A percentile compares a stretch with the other conserved stretches of the same genome.
Conservation (phyloP, 371 early-diverging fungal species). For the Mucor indicus region DNA sequence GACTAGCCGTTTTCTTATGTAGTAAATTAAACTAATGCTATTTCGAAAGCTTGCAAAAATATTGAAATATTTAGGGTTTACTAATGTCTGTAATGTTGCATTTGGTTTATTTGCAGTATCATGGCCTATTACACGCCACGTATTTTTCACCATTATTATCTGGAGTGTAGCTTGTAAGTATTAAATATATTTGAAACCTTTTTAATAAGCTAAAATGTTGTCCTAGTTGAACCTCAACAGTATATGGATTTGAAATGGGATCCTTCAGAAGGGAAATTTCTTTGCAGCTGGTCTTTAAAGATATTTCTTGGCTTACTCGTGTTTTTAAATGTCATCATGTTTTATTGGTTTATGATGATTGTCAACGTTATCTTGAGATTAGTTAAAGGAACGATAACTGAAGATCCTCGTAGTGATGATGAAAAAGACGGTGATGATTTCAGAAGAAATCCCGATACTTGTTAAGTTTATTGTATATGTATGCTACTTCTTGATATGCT, state of each 20-base stretch:
- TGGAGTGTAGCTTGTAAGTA: slow-evolving; percentile 40
- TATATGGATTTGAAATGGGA: slow-evolving; percentile 49
- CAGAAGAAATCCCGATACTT: slow-evolving; percentile 1
- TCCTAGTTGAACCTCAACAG: slow-evolving; percentile 32
- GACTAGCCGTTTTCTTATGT: background rate
- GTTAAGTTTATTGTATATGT: slow-evolving; percentile 1
- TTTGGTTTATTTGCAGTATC: slow-evolving; percentile 73
- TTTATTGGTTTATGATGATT: slow-evolving; percentile 74
- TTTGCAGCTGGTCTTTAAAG: slow-evolving; percentile 32
- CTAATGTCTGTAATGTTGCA: slow-evolving; percentile 54
- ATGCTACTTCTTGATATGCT: too few species aligned
- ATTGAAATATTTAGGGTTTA: slow-evolving; percentile 64
- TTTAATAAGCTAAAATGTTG: background rate
- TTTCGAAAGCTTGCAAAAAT: slow-evolving; percentile 55
- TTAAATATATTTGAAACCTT: background rate
- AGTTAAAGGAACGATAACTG: slow-evolving; percentile 48
- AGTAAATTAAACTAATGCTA: background rate
- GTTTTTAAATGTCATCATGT: slow-evolving; percentile 55
- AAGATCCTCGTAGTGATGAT: slow-evolving; percentile 65
- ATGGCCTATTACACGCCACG: slow-evolving; percentile 75
- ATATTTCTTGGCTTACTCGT: slow-evolving; percentile 51
- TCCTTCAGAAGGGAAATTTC: slow-evolving; percentile 51
- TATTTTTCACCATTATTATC: slow-evolving; percentile 46
- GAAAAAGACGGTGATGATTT: slow-evolving; percentile 25
- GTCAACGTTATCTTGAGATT: slow-evolving; percentile 56